A percentile compares a stretch with the other conserved stretches of the same genome.
These are phyloP conservation scores for Candida cerambycidarum DNA, from an alignment of 805 yeast genomes.

Conservation along the genomic window DNA sequence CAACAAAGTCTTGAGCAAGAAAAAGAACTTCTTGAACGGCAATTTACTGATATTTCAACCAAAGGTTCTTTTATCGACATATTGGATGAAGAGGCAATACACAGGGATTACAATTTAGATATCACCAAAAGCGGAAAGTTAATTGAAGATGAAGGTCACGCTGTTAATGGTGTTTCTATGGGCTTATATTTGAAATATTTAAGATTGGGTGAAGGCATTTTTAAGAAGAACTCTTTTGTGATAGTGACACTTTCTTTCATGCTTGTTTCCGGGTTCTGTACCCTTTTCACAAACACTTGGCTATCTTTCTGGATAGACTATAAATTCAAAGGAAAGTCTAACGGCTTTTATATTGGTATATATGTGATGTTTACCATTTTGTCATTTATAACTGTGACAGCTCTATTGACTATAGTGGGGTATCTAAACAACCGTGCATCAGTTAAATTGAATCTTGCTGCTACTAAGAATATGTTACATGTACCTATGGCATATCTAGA, in stretches of 20 bases:
- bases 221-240: slow-evolving; percentile 25
- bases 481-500: slow-evolving; percentile 85
- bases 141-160: no score
- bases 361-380: slow-evolving; percentile 61
- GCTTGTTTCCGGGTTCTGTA: slow-evolving; percentile 44
- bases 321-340: slow-evolving; percentile 46
- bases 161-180: no score
- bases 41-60: slow-evolving; percentile 27
- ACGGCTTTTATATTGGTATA: slow-evolving; percentile 70
- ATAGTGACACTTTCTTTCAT: slow-evolving; percentile 20
- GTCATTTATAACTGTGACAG: slow-evolving; percentile 42
- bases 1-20: slow-evolving; percentile 18
- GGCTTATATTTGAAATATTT: slow-evolving; percentile 55
- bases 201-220: slow-evolving; percentile 54
- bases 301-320: slow-evolving; percentile 75
- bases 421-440: slow-evolving; percentile 52
- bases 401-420: slow-evolving; percentile 48
- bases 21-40: slow-evolving; percentile 17
- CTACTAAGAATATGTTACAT: slow-evolving; percentile 59
- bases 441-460: slow-evolving; percentile 55
- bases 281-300: slow-evolving; percentile 70
- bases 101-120: slow-evolving; percentile 60
- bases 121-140: slow-evolving; percentile 36
- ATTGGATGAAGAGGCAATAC: slow-evolving; percentile 36
- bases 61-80: slow-evolving; percentile 15